Evolutionary conservation across 148 eudicot species (phyloP).

Genomic region (Nyssa sinensis): DNA sequence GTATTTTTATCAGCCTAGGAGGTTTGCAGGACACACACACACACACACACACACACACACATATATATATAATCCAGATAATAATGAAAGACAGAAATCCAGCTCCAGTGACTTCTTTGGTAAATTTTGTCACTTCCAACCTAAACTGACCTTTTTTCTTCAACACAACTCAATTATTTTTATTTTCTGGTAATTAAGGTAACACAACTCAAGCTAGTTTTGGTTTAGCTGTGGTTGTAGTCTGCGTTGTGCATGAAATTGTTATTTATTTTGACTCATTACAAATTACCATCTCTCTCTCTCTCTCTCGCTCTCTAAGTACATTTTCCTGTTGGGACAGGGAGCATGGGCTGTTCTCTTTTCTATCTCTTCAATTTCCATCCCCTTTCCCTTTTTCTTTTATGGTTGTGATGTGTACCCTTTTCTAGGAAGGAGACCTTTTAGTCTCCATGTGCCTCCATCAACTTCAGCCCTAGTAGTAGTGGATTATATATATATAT

Average conservation of each 20-base stretch:
- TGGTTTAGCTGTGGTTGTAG: neutral
- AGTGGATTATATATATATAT: conserved; percentile 12
- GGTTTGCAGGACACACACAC: too few species aligned
- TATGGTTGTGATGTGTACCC: conserved; percentile 13
- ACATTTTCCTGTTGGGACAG: neutral
- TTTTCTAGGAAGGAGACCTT: conserved; percentile 20
- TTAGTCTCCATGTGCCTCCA: conserved; percentile 26
- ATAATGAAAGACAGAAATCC: too few species aligned
- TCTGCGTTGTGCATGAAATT: neutral
- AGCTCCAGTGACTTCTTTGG: too few species aligned
- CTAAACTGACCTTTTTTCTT: too few species aligned
- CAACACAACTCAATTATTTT: too few species aligned
- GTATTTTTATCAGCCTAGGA: too few species aligned
- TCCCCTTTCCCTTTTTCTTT: conserved; percentile 8
- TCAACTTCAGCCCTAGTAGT: conserved; percentile 9
- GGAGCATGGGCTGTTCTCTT: conserved; percentile 20
- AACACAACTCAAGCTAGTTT: too few species aligned
- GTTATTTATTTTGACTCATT: neutral
- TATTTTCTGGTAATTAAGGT: too few species aligned
- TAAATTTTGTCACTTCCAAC: too few species aligned
- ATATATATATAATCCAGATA: too few species aligned
- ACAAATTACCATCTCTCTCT: neutral
- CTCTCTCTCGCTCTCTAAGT: neutral
- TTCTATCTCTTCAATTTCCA: neutral
- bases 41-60: too few species aligned